These are phyloP conservation scores for Straminergon stramineum DNA, from an alignment of 225 moss, liverwort and hornwort genomes.

Conservation along the genomic window DNA sequence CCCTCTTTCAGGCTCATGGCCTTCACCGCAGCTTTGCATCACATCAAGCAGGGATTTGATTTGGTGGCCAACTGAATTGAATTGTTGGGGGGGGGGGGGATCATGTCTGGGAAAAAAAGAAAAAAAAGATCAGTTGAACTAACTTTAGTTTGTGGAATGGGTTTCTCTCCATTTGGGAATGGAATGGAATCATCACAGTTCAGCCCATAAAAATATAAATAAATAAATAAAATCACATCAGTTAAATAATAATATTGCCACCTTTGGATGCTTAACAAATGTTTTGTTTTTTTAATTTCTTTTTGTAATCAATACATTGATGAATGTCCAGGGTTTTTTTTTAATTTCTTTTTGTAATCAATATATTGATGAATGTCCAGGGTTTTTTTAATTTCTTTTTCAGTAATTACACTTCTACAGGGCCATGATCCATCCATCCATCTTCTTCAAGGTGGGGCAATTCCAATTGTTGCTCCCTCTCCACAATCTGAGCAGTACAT, in stretches of 20 bases:
- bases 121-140: no score
- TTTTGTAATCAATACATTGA: not conserved
- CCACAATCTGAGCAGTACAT: not conserved
- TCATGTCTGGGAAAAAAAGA: not conserved
- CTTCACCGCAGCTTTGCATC: not conserved
- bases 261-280: not conserved
- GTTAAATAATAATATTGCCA: no score
- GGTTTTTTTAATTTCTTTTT: not conserved
- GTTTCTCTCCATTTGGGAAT: no score
- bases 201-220: no score
- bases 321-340: no score
- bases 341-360: not conserved
- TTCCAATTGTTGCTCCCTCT: not conserved
- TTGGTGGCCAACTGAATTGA: not conserved
- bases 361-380: no score
- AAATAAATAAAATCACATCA: no score
- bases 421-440: accelerated
- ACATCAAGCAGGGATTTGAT: not conserved
- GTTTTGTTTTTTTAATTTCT: not conserved
- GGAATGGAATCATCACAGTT: not conserved
- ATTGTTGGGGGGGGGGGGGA: not conserved
- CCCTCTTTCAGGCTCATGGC: no score
- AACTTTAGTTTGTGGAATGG: not conserved
- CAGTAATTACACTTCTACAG: not conserved
- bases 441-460: not conserved